A percentile compares a stretch with the other conserved stretches of the same genome.
phyloP scores from a whole-genome alignment of 345 rosid species.

The Lenwebbia sp. region DNA sequence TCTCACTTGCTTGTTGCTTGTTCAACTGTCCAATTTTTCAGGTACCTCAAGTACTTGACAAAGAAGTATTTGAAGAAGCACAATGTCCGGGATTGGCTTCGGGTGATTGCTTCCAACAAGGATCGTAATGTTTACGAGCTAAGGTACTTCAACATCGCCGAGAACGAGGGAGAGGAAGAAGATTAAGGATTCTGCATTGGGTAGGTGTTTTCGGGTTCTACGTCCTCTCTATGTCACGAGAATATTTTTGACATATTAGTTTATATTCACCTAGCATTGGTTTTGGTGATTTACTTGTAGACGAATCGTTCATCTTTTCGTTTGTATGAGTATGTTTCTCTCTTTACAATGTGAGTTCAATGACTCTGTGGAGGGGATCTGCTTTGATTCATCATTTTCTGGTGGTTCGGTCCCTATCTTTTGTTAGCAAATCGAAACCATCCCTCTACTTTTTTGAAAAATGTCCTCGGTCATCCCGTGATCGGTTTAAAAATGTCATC shows the following conservation, averaged over 20 bases:
- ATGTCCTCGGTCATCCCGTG: too few species aligned
- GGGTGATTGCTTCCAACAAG: constrained; percentile 41
- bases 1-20: neutral
- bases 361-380: neutral
- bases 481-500: neutral
- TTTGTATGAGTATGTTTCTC: neutral
- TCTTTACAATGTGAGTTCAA: neutral
- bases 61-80: constrained; percentile 45
- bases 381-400: neutral
- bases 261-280: neutral
- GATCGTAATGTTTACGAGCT: constrained; percentile 34
- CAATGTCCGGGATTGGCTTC: constrained; percentile 46
- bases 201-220: neutral
- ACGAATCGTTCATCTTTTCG: neutral
- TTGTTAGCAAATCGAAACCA: neutral
- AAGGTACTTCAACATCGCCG: constrained; percentile 45
- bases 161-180: constrained; percentile 44
- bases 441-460: neutral
- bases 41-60: constrained; percentile 34
- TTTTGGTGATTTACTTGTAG: neutral
- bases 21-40: neutral
- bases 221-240: neutral
- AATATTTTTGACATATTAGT: neutral
- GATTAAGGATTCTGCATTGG: constrained; percentile 5
- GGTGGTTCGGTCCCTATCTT: neutral